phyloP scores from a whole-genome alignment of 805 yeast genomes.

The Candida saitoana region DNA sequence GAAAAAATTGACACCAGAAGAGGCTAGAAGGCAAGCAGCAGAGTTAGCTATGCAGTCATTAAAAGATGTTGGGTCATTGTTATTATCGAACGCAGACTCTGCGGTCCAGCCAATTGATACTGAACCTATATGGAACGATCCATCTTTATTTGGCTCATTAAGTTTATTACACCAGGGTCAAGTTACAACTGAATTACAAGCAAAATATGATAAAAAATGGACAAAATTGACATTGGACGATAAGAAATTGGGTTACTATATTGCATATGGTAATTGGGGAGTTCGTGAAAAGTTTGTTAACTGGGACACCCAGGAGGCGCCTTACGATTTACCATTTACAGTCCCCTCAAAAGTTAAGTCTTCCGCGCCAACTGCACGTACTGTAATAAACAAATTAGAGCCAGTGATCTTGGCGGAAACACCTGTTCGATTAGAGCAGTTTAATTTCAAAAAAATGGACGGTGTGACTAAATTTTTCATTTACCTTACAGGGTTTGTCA shows the following conservation, averaged over 20 bases:
- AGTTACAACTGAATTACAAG: constrained; percentile 48
- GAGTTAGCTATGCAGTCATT: constrained; percentile 35
- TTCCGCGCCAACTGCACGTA: constrained; percentile 19
- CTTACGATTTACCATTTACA: constrained; percentile 59
- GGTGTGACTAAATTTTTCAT: constrained; percentile 53
- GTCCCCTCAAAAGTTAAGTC: constrained; percentile 33
- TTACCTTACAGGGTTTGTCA: constrained; percentile 44
- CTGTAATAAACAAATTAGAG: constrained; percentile 28
- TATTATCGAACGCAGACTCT: constrained; percentile 30
- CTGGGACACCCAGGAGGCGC: constrained; percentile 42
- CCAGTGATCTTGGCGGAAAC: constrained; percentile 43
- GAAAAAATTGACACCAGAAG: constrained; percentile 12
- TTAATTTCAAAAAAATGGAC: constrained; percentile 50
- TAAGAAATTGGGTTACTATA: constrained; percentile 56
- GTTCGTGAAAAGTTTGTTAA: constrained; percentile 55
- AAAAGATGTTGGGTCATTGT: constrained; percentile 36
- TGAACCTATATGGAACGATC: constrained; percentile 37
- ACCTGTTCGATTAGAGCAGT: constrained; percentile 41
- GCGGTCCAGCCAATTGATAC: constrained; percentile 47
- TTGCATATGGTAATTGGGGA: constrained; percentile 70
- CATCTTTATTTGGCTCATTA: constrained; percentile 27
- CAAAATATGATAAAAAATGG: constrained; percentile 56
- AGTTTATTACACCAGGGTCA: constrained; percentile 55
- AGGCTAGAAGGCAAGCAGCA: constrained; percentile 30
- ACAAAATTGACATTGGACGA: constrained; percentile 40